These are phyloP conservation scores for Lachancea nothofagi DNA, from an alignment of 805 yeast species.

Conservation along the genomic window DNA sequence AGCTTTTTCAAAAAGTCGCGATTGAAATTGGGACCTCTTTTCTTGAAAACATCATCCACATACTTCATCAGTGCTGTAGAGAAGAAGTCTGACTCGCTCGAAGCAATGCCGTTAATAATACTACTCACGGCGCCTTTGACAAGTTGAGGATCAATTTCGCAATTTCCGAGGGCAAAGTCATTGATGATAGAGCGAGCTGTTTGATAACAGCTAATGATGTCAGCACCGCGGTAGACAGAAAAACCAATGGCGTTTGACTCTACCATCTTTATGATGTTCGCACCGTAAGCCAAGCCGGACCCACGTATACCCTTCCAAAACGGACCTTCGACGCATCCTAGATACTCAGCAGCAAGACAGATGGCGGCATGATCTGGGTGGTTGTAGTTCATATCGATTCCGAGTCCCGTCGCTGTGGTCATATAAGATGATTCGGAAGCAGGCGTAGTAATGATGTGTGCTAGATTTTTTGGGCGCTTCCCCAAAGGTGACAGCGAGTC, in stretches of 20 bases:
- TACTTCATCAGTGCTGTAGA: constrained; percentile 64
- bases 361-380: constrained; percentile 64
- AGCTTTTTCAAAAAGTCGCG: constrained; percentile 48
- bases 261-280: constrained; percentile 48
- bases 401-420: constrained; percentile 53
- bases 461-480: constrained; percentile 41
- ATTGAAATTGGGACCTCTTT: constrained; percentile 65
- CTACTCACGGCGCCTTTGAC: constrained; percentile 73
- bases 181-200: constrained; percentile 62
- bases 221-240: constrained; percentile 77
- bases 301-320: constrained; percentile 96
- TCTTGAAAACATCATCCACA: constrained; percentile 57
- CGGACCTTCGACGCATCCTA: constrained; percentile 91
- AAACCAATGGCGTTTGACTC: constrained; percentile 67
- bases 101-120: constrained; percentile 67
- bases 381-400: constrained; percentile 37
- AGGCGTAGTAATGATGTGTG: constrained; percentile 65
- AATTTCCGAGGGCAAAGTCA: constrained; percentile 50
- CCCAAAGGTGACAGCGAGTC: constrained; percentile 56
- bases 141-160: constrained; percentile 49
- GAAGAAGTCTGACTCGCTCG: constrained; percentile 55
- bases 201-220: constrained; percentile 55
- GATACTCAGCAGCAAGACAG: constrained; percentile 64
- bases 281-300: constrained; percentile 90
- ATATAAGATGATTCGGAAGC: constrained; percentile 79